These are phyloP conservation scores for Clohesyomyces aquaticus DNA, from an alignment of 495 filamentous ascomycete species.

Conservation along the genomic window DNA sequence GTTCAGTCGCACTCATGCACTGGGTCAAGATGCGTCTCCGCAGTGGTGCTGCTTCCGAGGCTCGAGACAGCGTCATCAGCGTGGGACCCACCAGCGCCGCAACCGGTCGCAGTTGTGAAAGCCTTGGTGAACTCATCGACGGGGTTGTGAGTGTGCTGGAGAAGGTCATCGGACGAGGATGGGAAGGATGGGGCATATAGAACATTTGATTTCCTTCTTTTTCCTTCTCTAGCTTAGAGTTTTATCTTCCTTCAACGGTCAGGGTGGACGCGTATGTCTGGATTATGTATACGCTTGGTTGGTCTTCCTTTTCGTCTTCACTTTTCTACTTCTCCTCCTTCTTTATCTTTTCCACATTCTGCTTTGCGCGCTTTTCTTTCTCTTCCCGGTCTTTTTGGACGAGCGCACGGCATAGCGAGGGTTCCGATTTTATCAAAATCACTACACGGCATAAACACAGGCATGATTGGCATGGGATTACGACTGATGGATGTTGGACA, in stretches of 20 bases:
- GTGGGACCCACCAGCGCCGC: constrained; percentile 27
- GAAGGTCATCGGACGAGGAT: constrained; percentile 34
- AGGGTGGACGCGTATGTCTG: neutral
- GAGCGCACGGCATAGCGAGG: neutral
- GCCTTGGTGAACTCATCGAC: constrained; percentile 34
- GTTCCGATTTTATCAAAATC: constrained; percentile 1
- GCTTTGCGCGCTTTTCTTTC: neutral
- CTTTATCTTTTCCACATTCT: neutral
- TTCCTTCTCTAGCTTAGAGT: neutral
- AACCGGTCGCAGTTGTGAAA: constrained; percentile 32
- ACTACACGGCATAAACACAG: constrained; percentile 8
- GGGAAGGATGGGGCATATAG: constrained; percentile 37
- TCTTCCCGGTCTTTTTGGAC: neutral
- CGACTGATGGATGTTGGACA: constrained; percentile 7
- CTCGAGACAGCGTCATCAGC: constrained; percentile 26
- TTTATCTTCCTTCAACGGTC: neutral
- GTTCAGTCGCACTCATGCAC: constrained; percentile 29
- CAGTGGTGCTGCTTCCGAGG: constrained; percentile 27
- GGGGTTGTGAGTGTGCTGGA: constrained; percentile 33
- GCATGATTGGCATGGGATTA: neutral
- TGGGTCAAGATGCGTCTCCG: constrained; percentile 42
- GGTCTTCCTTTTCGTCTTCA: neutral
- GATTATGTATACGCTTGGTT: neutral
- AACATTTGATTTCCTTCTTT: neutral
- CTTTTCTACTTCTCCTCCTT: neutral